Evolutionary conservation across 208 protist genomes (phyloP).

Genomic region (Crithidia bombi): DNA sequence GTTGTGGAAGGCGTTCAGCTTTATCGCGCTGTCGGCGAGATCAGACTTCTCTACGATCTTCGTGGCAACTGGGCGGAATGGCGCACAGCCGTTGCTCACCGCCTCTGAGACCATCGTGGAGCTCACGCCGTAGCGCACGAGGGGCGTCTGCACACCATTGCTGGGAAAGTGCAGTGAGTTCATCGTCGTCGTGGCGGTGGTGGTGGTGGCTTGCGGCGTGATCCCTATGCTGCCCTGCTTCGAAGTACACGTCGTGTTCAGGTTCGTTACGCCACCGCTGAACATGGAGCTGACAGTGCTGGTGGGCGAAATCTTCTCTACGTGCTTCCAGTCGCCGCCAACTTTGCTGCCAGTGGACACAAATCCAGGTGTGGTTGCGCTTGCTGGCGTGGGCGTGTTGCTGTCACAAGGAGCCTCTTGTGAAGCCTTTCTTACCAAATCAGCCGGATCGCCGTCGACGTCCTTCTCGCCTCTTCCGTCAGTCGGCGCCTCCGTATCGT

Average conservation of each 20-base stretch:
- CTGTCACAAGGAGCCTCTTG: neutral
- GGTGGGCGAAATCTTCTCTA: conserved; percentile 12
- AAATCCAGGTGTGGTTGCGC: neutral
- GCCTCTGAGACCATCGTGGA: conserved; percentile 17
- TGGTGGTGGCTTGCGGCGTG: neutral
- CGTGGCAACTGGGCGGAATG: conserved; percentile 68
- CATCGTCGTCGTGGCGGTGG: too few species aligned
- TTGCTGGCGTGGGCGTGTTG: neutral
- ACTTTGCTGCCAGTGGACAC: neutral
- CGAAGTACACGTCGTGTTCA: conserved; percentile 4
- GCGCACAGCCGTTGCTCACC: conserved; percentile 19
- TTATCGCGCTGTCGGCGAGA: conserved; percentile 42
- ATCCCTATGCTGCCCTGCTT: conserved; percentile 3
- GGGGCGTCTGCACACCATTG: conserved; percentile 9
- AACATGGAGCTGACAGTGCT: conserved; percentile 20
- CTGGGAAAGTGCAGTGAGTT: conserved; percentile 18
- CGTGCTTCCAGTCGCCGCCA: neutral
- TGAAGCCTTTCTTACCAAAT: neutral
- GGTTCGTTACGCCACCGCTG: conserved; percentile 6
- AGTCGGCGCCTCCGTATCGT: neutral
- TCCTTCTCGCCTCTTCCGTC: neutral
- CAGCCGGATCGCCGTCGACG: neutral
- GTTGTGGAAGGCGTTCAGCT: conserved; percentile 58
- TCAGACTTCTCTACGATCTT: conserved; percentile 75
- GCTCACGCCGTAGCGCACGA: conserved; percentile 17